Conservation (phyloP, 1,284 basidiomycete genomes). For the Cystobasidium slooffiae region DNA sequence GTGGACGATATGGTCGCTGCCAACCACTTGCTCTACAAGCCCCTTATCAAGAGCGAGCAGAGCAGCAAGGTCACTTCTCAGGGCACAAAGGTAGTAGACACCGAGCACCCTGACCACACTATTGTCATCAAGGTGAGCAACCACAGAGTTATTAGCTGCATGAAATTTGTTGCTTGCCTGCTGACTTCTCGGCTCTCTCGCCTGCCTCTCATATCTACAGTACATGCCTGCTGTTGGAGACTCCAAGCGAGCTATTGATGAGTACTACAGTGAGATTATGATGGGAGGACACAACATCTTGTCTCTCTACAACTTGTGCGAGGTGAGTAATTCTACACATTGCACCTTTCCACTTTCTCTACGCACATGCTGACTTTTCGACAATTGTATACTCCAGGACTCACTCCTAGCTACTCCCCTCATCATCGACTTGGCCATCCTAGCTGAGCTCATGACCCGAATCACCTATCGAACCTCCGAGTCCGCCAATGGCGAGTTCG, state of each 20-base stretch:
- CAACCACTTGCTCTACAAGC: conserved; percentile 88
- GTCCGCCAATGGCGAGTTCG: conserved; percentile 63
- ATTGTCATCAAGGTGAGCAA: conserved; percentile 61
- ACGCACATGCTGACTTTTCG: conserved; percentile 58
- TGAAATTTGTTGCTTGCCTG: too few species aligned
- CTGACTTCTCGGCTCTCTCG: conserved; percentile 11
- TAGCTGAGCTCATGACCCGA: conserved; percentile 92
- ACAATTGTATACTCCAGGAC: conserved; percentile 63
- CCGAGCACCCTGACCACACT: conserved; percentile 96
- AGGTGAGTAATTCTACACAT: conserved; percentile 59
- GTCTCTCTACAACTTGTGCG: conserved; percentile 96
- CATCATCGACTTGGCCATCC: conserved; percentile 90
- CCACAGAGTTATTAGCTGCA: neutral
- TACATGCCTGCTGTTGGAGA: conserved; percentile 87
- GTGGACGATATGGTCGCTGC: conserved; percentile 97
- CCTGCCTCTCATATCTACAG: conserved; percentile 39
- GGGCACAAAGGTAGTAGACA: conserved; percentile 62
- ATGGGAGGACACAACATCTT: conserved; percentile 66
- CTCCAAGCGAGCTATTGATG: conserved; percentile 96
- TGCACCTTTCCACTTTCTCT: too few species aligned
- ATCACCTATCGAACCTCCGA: conserved; percentile 72
- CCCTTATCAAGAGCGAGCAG: conserved; percentile 61
- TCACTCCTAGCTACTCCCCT: conserved; percentile 94
- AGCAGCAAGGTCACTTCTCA: conserved; percentile 51
- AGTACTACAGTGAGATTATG: conserved; percentile 89